These are phyloP conservation scores for Alternaria consortialis DNA, from an alignment of 2,329 filamentous ascomycete genomes.

Conservation along the genomic window DNA sequence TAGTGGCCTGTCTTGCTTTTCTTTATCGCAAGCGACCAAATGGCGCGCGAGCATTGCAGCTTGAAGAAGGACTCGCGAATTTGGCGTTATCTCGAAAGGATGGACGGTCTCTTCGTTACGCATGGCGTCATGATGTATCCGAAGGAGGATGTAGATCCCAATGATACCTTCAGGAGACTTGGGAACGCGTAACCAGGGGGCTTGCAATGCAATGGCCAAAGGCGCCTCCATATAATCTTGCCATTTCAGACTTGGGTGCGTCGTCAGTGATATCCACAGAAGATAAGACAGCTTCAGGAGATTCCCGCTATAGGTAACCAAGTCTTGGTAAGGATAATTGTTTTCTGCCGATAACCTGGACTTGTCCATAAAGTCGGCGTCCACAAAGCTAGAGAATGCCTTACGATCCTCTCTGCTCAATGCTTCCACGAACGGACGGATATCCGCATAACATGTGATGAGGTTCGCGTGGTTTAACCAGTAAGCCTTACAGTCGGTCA, in stretches of 20 bases:
- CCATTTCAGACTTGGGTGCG: background rate
- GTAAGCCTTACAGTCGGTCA: conserved; percentile 33
- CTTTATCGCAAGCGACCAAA: conserved; percentile 32
- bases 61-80: conserved; percentile 37
- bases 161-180: conserved; percentile 30
- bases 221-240: background rate
- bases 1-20: conserved; percentile 39
- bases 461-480: conserved; percentile 31
- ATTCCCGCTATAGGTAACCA: conserved; percentile 17
- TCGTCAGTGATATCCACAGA: conserved; percentile 29
- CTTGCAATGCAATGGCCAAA: background rate
- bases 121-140: conserved; percentile 26
- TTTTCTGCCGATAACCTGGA: background rate
- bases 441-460: conserved; percentile 41
- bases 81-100: conserved; percentile 11
- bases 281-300: conserved; percentile 41
- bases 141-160: conserved; percentile 34
- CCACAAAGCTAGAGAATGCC: conserved; percentile 23
- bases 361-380: background rate
- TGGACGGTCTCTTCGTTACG: background rate
- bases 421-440: conserved; percentile 33
- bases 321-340: background rate
- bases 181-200: conserved; percentile 13
- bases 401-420: conserved; percentile 21
- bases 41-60: conserved; percentile 40